Percentiles rank a stretch among this genome's conserved stretches.
Evolutionary conservation across 169 alveolate genomes (phyloP).

Genomic region (Cryptosporidium meleagridis): DNA sequence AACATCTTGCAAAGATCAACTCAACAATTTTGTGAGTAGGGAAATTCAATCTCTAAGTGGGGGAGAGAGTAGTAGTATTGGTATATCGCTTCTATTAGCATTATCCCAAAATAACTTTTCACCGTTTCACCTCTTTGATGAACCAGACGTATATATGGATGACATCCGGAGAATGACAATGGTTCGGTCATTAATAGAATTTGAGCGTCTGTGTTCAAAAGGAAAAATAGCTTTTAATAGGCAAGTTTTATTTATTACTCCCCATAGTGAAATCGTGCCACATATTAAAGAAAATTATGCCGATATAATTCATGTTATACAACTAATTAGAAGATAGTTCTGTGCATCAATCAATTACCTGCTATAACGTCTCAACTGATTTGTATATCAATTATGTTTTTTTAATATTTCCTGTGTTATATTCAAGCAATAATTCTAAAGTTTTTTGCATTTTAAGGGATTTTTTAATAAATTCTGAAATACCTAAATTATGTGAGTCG

Average conservation of each 20-base stretch:
- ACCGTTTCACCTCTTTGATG: constrained; percentile 80
- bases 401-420: neutral
- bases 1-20: neutral
- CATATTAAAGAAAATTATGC: constrained; percentile 36
- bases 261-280: constrained; percentile 55
- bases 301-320: constrained; percentile 22
- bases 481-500: neutral
- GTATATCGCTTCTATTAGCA: constrained; percentile 79
- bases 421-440: constrained; percentile 7
- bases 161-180: constrained; percentile 78
- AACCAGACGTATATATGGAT: constrained; percentile 81
- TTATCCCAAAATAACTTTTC: constrained; percentile 78
- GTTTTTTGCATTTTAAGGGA: constrained; percentile 32
- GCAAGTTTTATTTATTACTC: constrained; percentile 48
- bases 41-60: constrained; percentile 79
- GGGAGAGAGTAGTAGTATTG: constrained; percentile 80
- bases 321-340: constrained; percentile 5
- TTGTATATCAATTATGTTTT: too few relatives aligned
- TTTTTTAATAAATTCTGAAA: constrained; percentile 43
- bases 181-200: constrained; percentile 35
- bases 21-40: constrained; percentile 29
- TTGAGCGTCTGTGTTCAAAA: constrained; percentile 21
- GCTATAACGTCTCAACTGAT: neutral
- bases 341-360: neutral
- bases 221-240: neutral